A percentile compares a stretch with the other conserved stretches of the same genome.
Evolutionary conservation across 192 early-diverging fungal genomes (phyloP).

Genomic region (Linnemannia elongata): DNA sequence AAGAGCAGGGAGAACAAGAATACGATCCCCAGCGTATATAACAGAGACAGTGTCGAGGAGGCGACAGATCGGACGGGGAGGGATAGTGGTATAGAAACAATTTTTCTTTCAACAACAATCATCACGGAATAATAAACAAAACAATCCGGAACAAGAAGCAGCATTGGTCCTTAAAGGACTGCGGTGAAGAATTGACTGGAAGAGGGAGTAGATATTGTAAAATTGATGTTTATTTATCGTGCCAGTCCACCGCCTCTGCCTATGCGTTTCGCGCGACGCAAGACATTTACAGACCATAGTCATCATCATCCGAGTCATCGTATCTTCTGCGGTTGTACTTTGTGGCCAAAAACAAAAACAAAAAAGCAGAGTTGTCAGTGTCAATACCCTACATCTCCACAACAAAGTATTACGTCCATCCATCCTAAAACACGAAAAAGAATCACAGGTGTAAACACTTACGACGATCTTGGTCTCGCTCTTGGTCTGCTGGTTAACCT

Average conservation of each 20-base stretch:
- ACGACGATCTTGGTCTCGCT: slow-evolving; percentile 84
- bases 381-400: neutral
- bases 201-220: no score
- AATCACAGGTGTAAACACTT: slow-evolving; percentile 36
- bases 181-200: no score
- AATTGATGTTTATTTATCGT: no score
- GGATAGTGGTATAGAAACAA: no score
- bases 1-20: neutral
- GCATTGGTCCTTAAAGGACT: no score
- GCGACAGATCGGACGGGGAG: no score
- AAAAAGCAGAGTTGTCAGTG: neutral
- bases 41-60: no score
- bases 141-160: no score
- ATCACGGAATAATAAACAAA: no score
- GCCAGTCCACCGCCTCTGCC: neutral
- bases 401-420: neutral
- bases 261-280: neutral
- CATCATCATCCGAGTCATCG: slow-evolving; percentile 71
- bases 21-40: neutral
- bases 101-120: no score
- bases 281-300: slow-evolving; percentile 62
- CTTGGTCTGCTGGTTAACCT: slow-evolving; percentile 81
- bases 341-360: neutral
- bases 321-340: slow-evolving; percentile 71
- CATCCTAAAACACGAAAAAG: neutral